Conservation (phyloP, 305 asterid species). For the Solanum chacoense region DNA sequence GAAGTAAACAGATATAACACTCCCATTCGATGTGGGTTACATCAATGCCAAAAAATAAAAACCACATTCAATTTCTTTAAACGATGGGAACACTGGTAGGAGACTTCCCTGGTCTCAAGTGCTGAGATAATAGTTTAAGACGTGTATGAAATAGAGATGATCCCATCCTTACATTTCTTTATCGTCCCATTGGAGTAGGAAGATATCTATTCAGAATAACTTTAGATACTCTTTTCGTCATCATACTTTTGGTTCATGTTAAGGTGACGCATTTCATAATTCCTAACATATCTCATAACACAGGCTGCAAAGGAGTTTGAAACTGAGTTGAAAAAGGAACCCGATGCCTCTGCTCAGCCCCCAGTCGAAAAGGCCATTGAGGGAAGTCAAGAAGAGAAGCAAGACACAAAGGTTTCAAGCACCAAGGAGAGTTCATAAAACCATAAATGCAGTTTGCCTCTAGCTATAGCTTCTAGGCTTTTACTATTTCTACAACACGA, state of each 20-base stretch:
- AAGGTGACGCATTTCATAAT: background rate
- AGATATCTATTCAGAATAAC: background rate
- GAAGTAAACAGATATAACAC: background rate
- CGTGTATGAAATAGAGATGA: background rate
- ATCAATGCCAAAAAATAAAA: background rate
- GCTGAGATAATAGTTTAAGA: background rate
- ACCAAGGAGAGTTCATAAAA: slow-evolving; percentile 20
- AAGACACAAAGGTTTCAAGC: slow-evolving; percentile 25
- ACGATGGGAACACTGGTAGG: background rate
- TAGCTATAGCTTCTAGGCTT: slow-evolving; percentile 6
- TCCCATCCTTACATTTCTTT: background rate
- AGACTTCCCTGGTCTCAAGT: background rate
- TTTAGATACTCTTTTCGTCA: background rate
- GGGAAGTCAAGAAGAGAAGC: slow-evolving; percentile 27
- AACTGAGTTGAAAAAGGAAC: slow-evolving; percentile 58
- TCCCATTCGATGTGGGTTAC: background rate
- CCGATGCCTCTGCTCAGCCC: slow-evolving; percentile 22
- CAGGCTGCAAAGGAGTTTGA: slow-evolving; percentile 88
- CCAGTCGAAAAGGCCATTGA: slow-evolving; percentile 15
- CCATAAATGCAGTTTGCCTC: background rate
- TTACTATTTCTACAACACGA: background rate
- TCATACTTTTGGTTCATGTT: background rate
- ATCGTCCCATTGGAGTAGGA: background rate
- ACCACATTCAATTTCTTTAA: background rate
- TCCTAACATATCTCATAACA: background rate